Percentiles rank a stretch among this genome's conserved stretches.
phyloP scores from a whole-genome alignment of 2,329 filamentous ascomycete species.

The Aspergillus neoniger region DNA sequence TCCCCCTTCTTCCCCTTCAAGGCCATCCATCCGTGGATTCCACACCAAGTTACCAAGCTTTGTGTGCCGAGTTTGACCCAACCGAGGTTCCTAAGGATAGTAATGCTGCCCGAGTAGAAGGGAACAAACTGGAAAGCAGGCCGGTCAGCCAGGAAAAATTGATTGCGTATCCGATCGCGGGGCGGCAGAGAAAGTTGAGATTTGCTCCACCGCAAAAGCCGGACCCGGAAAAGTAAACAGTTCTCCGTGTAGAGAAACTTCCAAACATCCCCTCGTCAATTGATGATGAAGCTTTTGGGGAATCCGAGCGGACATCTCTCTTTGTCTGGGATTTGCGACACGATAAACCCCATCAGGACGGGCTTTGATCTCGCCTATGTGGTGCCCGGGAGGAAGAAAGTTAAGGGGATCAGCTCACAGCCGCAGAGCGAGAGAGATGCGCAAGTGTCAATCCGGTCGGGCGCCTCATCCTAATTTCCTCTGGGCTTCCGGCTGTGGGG shows the following conservation, averaged over 20 bases:
- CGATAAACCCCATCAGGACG: no score
- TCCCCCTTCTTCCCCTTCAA: not conserved
- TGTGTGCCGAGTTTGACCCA: slow-evolving; percentile 1
- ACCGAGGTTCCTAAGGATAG: not conserved
- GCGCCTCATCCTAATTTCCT: slow-evolving; percentile 11
- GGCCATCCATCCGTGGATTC: not conserved
- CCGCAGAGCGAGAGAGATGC: not conserved
- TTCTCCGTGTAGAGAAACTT: slow-evolving; percentile 24
- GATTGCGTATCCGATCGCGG: slow-evolving; percentile 17
- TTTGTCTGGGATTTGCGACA: not conserved
- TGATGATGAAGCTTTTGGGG: not conserved
- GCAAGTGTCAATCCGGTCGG: slow-evolving; percentile 6
- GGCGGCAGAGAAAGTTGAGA: slow-evolving; percentile 14
- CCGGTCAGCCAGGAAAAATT: not conserved
- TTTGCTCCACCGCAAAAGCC: slow-evolving; percentile 20
- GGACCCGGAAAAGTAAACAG: slow-evolving; percentile 21
- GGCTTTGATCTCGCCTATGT: not conserved
- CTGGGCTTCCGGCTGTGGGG: slow-evolving; percentile 11
- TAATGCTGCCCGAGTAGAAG: not conserved
- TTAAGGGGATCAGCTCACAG: not conserved
- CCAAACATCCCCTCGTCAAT: slow-evolving; percentile 17
- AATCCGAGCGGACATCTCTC: no score
- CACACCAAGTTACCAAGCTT: not conserved
- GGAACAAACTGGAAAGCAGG: not conserved
- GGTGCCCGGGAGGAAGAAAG: not conserved